Conservation (phyloP, 2,329 filamentous ascomycete species). For the Aspergillus versicolor region DNA sequence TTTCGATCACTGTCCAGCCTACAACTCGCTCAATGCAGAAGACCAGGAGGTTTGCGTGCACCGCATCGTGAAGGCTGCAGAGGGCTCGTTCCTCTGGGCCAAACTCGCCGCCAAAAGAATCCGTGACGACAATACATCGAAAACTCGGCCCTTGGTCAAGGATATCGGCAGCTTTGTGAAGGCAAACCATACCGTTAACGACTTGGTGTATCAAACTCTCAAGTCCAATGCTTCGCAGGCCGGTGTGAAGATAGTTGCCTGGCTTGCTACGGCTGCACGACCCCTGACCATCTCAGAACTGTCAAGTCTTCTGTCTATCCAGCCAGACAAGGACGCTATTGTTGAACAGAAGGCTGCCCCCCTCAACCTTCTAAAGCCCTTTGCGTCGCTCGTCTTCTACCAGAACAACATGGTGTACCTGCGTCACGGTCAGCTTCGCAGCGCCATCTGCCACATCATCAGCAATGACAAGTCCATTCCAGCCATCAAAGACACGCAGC, state of each 20-base stretch:
- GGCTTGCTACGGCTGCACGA: constrained; percentile 38
- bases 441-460: constrained; percentile 29
- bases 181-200: constrained; percentile 26
- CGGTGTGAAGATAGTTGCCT: constrained; percentile 32
- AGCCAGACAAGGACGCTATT: constrained; percentile 30
- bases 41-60: constrained; percentile 34
- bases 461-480: constrained; percentile 31
- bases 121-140: constrained; percentile 24
- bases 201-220: constrained; percentile 31
- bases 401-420: constrained; percentile 36
- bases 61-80: constrained; percentile 32
- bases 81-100: constrained; percentile 42
- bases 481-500: constrained; percentile 31
- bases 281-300: constrained; percentile 35
- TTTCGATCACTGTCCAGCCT: constrained; percentile 26
- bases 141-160: constrained; percentile 25
- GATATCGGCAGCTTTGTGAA: constrained; percentile 27
- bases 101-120: constrained; percentile 35
- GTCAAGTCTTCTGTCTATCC: constrained; percentile 27
- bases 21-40: constrained; percentile 26
- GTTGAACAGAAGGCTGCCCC: constrained; percentile 25
- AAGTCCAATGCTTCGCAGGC: constrained; percentile 29
- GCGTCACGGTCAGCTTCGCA: constrained; percentile 35
- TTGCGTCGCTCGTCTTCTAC: constrained; percentile 32
- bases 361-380: constrained; percentile 25